A percentile compares a stretch with the other conserved stretches of the same genome.
Conservation (phyloP, 2,329 filamentous ascomycete genomes). For the Peltaster fructicola region DNA sequence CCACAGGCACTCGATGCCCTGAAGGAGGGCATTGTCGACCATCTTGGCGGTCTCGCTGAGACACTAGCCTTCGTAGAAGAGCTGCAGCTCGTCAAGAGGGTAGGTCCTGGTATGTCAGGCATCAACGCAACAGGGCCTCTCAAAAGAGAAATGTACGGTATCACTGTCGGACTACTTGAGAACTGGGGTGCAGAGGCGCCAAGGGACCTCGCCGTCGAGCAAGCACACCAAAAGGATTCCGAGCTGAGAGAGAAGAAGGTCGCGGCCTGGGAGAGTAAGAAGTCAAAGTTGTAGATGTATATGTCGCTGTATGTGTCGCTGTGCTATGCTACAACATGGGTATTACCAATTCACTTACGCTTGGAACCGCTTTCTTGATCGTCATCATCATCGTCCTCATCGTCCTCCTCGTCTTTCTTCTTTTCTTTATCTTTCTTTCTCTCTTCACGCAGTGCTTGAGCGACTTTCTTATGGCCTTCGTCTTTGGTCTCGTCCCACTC, state of each 20-base stretch:
- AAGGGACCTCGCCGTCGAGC: conserved; percentile 6
- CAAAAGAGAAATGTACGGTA: conserved; percentile 60
- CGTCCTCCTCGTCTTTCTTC: conserved; percentile 35
- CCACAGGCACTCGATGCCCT: conserved; percentile 42
- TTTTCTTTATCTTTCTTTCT: conserved; percentile 12
- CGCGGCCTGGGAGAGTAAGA: conserved; percentile 12
- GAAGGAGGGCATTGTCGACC: conserved; percentile 51
- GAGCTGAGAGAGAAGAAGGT: conserved; percentile 9
- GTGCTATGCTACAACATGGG: no score
- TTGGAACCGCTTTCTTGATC: no score
- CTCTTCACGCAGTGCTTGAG: conserved; percentile 38
- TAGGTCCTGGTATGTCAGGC: conserved; percentile 21
- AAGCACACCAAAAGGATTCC: conserved; percentile 12
- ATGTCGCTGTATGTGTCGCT: no score
- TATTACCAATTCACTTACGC: no score
- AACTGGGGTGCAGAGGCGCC: conserved; percentile 23
- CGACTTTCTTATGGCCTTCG: conserved; percentile 16
- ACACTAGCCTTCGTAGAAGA: conserved; percentile 42
- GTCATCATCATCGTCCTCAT: conserved; percentile 25
- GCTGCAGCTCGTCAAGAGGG: conserved; percentile 42
- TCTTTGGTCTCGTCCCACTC: conserved; percentile 39
- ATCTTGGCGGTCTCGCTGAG: conserved; percentile 45
- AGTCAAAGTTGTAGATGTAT: conserved; percentile 14
- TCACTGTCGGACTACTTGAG: conserved; percentile 42
- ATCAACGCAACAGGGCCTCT: conserved; percentile 51